Conservation (phyloP, 2,329 filamentous ascomycete genomes). For the Neofusicoccum umdonicola region DNA sequence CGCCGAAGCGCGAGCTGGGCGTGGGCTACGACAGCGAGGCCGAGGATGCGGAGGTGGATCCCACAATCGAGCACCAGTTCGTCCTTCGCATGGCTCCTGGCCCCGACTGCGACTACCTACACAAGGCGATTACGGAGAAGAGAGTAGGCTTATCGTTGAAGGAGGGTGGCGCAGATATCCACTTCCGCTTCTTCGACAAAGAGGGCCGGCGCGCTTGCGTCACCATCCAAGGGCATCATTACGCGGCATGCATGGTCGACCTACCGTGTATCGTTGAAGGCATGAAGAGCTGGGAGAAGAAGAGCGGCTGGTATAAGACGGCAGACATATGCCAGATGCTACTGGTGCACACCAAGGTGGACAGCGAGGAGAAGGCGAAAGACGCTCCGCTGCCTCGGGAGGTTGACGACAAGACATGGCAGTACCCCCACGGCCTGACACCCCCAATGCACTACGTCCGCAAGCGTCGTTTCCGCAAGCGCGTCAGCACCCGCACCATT, state of each 20-base stretch:
- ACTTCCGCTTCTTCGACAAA: conserved; percentile 73
- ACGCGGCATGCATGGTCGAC: conserved; percentile 77
- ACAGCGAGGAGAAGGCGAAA: conserved; percentile 52
- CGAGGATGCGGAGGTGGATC: conserved; percentile 83
- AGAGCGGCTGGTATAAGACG: conserved; percentile 78
- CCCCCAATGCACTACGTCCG: conserved; percentile 84
- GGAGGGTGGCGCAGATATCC: conserved; percentile 72
- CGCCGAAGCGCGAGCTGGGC: conserved; percentile 68
- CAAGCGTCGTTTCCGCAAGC: conserved; percentile 78
- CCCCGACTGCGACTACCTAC: conserved; percentile 79
- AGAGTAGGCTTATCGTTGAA: conserved; percentile 66
- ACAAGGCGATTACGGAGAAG: conserved; percentile 70
- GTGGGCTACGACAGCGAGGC: conserved; percentile 97
- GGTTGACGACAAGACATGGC: conserved; percentile 65
- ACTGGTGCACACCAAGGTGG: conserved; percentile 68
- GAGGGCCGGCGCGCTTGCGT: conserved; percentile 73
- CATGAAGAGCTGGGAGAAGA: conserved; percentile 92
- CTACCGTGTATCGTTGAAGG: conserved; percentile 83
- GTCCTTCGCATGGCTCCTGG: conserved; percentile 85
- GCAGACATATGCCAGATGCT: conserved; percentile 90
- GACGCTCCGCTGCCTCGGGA: conserved; percentile 65
- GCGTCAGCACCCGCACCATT: conserved; percentile 78
- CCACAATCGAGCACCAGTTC: conserved; percentile 84
- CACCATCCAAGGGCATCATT: conserved; percentile 66
- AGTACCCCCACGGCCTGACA: conserved; percentile 81